Evolutionary conservation across 1,284 basidiomycete genomes (phyloP), one percentile per base, ranked within the genome.

Genomic region (Melampsora americana): DNA sequence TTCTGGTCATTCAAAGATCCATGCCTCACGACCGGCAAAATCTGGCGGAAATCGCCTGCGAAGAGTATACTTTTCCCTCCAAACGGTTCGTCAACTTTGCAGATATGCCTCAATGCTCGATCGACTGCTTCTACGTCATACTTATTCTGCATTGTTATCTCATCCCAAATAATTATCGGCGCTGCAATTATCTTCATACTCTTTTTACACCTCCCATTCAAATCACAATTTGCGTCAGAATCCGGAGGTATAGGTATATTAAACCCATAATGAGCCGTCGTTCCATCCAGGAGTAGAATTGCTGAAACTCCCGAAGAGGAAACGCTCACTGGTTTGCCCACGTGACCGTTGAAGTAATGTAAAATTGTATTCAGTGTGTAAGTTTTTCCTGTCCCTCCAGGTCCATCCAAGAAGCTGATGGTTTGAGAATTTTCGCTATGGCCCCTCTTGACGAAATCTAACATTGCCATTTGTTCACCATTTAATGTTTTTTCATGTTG

Each of bases 21-120:
- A 23, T 44, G n/a, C 12, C 16, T 0, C 2, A 71, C 42, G 0
- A 70, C 42, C 0, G 69, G 59, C 6, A 70, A 48, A 16, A 42
- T 62, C 9, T 70, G 69, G 2, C 69, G 0, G 50, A 71, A 71
- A 28, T 71, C 69, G 0, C 69, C 69, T 1, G 69, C 2, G 39
- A 71, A 71, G 0, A 71, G 9, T 1, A 64, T 61, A 50, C 5
- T 32, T 14, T 46, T 71, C 0, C 69, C 69, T 20, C 60, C 69
- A 50, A 71, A 71, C 0, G 59, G 60, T n/a, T 32, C 2, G 12
- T 48, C 20, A 14, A 3, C n/a, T 2, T 26, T 18, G 1, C 30
- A n/a, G 1, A 71, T 20, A 18, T 48, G 42, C 9, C 42, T 16
- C 0, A 71, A n/a, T 1, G 12, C 11, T 0, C 60, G 0, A 20